A percentile compares a stretch with the other conserved stretches of the same genome.
Evolutionary conservation across 768 basidiomycete species (phyloP).

Genomic region (Strobilomyces confusus): DNA sequence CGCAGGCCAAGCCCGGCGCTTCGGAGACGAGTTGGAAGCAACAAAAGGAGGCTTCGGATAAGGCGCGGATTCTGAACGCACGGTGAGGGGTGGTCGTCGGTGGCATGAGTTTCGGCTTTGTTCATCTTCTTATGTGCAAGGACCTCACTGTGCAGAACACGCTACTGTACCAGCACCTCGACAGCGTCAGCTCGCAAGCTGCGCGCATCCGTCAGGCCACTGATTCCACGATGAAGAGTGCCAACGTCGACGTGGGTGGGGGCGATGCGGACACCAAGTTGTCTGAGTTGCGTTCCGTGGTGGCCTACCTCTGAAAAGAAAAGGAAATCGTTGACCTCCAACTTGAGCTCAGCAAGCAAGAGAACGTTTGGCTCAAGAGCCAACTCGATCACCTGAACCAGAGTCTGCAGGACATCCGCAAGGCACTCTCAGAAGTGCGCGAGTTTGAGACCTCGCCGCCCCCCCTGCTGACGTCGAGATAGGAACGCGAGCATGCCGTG

Average conservation of each 20-base stretch:
- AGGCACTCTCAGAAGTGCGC: constrained; percentile 65
- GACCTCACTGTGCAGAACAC: constrained; percentile 75
- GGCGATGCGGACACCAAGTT: constrained; percentile 59
- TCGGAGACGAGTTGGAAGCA: constrained; percentile 80
- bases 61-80: constrained; percentile 63
- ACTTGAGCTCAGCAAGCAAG: constrained; percentile 73
- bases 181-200: constrained; percentile 79
- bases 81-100: constrained; percentile 44
- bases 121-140: constrained; percentile 46
- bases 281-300: constrained; percentile 71
- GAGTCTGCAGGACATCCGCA: constrained; percentile 64
- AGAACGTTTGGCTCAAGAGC: constrained; percentile 66
- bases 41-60: constrained; percentile 72
- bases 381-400: constrained; percentile 74
- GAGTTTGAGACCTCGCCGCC: no score
- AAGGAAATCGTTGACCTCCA: constrained; percentile 91
- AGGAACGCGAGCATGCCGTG: constrained; percentile 82
- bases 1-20: constrained; percentile 62
- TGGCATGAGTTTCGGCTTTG: background rate
- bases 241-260: constrained; percentile 37
- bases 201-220: constrained; percentile 73
- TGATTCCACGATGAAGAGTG: constrained; percentile 41
- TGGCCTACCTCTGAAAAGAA: constrained; percentile 81
- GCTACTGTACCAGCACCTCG: constrained; percentile 78
- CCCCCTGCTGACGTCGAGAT: no score